These are phyloP conservation scores for Cercospora sesami DNA, from an alignment of 2,329 filamentous ascomycete species.

Conservation along the genomic window DNA sequence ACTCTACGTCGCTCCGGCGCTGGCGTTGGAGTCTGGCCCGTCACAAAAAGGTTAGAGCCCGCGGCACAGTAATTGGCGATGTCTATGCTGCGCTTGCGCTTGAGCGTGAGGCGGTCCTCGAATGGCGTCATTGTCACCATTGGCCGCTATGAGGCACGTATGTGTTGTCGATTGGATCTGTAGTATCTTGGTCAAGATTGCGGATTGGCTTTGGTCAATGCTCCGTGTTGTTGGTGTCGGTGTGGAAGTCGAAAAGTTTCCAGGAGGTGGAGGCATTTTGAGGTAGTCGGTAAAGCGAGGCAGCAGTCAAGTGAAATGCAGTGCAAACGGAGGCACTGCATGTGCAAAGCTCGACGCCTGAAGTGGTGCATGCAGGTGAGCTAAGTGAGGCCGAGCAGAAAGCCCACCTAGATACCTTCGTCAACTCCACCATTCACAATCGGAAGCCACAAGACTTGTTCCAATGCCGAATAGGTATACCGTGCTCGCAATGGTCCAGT, in stretches of 20 bases:
- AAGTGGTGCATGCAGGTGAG: background rate
- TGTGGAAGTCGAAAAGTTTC: background rate
- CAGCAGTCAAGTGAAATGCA: background rate
- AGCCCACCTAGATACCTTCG: background rate
- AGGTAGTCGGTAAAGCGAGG: background rate
- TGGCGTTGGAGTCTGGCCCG: slow-evolving; percentile 10
- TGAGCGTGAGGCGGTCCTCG: background rate
- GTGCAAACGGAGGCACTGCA: background rate
- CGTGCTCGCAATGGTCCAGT: background rate
- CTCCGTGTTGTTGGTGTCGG: background rate
- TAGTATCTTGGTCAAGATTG: background rate
- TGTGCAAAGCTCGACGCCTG: background rate
- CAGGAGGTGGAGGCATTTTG: background rate
- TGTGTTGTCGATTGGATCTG: background rate
- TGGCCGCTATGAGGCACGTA: background rate
- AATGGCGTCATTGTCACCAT: background rate
- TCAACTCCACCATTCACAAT: background rate
- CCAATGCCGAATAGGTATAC: background rate
- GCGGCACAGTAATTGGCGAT: background rate
- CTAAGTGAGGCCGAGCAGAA: background rate
- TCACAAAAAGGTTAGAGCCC: background rate
- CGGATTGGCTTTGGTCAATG: background rate
- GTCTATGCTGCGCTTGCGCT: slow-evolving; percentile 9
- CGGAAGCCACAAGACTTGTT: background rate
- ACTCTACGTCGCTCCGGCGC: background rate